Evolutionary conservation across 495 filamentous ascomycete genomes (phyloP).

Genomic region (Penicillium lividum): DNA sequence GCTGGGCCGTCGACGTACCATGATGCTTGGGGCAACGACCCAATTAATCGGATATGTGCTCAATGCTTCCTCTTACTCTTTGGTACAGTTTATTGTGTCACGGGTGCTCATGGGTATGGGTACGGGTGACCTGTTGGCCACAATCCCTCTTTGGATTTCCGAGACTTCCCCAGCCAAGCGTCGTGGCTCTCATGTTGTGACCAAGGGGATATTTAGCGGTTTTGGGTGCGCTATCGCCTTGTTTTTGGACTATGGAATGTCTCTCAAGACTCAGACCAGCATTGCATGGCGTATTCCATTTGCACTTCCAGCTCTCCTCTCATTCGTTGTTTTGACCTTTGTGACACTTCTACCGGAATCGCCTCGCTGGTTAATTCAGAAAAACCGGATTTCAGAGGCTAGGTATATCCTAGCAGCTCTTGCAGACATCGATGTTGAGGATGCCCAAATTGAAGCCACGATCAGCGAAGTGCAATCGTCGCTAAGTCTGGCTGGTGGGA

Average conservation of each 20-base stretch:
- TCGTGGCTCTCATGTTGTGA: conserved; percentile 59
- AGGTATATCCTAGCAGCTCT: conserved; percentile 39
- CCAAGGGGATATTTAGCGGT: conserved; percentile 61
- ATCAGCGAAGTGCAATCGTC: conserved; percentile 27
- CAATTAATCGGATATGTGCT: conserved; percentile 59
- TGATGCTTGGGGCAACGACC: conserved; percentile 52
- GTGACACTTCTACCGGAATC: conserved; percentile 42
- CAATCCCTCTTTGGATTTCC: conserved; percentile 65
- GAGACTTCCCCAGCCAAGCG: conserved; percentile 59
- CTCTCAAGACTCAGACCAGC: conserved; percentile 35
- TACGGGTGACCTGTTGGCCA: conserved; percentile 60
- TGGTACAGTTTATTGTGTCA: conserved; percentile 58
- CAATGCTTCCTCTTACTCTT: conserved; percentile 52
- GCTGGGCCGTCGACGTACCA: conserved; percentile 56
- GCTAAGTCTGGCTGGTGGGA: conserved; percentile 13
- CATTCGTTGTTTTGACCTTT: conserved; percentile 28
- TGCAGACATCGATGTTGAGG: conserved; percentile 35
- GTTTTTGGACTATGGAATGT: conserved; percentile 58
- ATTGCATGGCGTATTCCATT: conserved; percentile 54
- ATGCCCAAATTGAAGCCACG: conserved; percentile 14
- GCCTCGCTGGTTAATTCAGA: conserved; percentile 47
- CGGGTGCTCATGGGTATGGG: conserved; percentile 56
- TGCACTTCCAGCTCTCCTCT: conserved; percentile 45
- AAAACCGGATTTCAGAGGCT: conserved; percentile 36
- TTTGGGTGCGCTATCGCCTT: conserved; percentile 53